phyloP scores from a whole-genome alignment of 1,139 yeast species.

The Suhomyces maxii region DNA sequence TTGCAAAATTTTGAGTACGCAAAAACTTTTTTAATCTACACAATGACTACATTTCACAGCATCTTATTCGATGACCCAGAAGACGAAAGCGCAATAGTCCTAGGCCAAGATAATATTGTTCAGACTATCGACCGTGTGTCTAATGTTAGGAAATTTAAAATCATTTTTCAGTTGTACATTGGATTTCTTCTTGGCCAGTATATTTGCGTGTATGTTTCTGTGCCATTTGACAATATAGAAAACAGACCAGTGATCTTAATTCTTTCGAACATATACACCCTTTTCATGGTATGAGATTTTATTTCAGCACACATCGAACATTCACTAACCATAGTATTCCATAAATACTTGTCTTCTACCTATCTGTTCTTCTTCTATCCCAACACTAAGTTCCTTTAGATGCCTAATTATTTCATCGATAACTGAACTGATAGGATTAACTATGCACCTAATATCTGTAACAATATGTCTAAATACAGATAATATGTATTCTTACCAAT shows the following conservation, averaged over 20 bases:
- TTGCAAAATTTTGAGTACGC: too few relatives aligned
- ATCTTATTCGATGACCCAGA: not conserved
- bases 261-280: constrained; percentile 28
- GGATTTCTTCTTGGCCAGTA: constrained; percentile 38
- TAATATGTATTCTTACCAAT: constrained; percentile 29
- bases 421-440: constrained; percentile 24
- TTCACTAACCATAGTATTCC: constrained; percentile 21
- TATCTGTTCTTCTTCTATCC: constrained; percentile 21
- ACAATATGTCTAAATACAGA: constrained; percentile 22
- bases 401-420: constrained; percentile 13
- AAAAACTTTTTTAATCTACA: too few relatives aligned
- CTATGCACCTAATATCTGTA: constrained; percentile 21
- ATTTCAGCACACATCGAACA: not conserved
- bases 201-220: constrained; percentile 36
- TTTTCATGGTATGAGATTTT: constrained; percentile 28
- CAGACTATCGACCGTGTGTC: not conserved
- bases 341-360: constrained; percentile 25
- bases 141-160: not conserved
- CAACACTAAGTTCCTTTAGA: constrained; percentile 19
- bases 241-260: constrained; percentile 37
- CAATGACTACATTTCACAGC: not conserved
- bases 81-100: not conserved
- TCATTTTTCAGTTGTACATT: constrained; percentile 20
- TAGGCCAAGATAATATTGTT: not conserved
- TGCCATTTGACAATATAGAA: constrained; percentile 45